A percentile compares a stretch with the other conserved stretches of the same genome.
phyloP scores from a whole-genome alignment of 768 basidiomycete species.

The Boletus vermiculosoides region DNA sequence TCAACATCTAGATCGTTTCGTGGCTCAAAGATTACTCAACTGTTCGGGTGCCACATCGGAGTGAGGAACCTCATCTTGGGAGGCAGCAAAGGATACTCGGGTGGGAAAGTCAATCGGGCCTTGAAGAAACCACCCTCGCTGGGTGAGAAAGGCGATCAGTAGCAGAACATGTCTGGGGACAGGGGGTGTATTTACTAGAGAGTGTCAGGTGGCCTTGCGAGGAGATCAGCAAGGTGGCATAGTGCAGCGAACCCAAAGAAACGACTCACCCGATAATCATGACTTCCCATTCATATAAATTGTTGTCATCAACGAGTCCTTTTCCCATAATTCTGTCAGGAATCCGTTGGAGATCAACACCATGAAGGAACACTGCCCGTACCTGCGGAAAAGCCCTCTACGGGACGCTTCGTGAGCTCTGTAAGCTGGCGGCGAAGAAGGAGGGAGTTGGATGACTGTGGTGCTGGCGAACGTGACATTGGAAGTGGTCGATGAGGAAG shows the following conservation, averaged over 20 bases:
- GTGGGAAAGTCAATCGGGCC: conserved; percentile 84
- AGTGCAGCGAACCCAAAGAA: conserved; percentile 11
- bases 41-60: conserved; percentile 97
- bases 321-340: conserved; percentile 34
- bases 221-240: conserved; percentile 16
- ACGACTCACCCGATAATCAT: conserved; percentile 82
- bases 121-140: conserved; percentile 98
- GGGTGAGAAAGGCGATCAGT: conserved; percentile 9
- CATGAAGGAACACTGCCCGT: conserved; percentile 27
- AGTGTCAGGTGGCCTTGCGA: conserved; percentile 80
- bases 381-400: conserved; percentile 97
- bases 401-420: conserved; percentile 89
- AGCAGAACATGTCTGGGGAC: background rate
- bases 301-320: conserved; percentile 94
- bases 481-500: conserved; percentile 4
- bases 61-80: conserved; percentile 97
- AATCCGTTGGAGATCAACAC: conserved; percentile 33
- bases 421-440: conserved; percentile 75
- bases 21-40: conserved; percentile 44
- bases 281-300: conserved; percentile 96
- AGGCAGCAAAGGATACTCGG: conserved; percentile 85
- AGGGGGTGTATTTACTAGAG: conserved; percentile 64
- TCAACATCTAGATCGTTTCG: background rate
- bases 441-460: conserved; percentile 41
- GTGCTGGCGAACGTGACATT: conserved; percentile 31